phyloP scores from a whole-genome alignment of 441 rosid genomes.

The Omphalea diandra region DNA sequence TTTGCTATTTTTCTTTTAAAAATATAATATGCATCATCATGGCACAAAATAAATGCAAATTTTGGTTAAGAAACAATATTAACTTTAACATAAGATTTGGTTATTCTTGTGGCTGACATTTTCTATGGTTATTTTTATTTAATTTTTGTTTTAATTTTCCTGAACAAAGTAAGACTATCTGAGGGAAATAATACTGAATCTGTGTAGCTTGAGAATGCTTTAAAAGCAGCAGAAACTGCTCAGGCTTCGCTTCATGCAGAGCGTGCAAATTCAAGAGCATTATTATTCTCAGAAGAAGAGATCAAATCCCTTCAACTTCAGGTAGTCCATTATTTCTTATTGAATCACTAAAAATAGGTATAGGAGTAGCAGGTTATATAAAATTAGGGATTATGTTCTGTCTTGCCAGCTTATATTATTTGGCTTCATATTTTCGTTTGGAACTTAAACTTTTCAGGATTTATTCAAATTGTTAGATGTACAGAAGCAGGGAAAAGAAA shows the following conservation, averaged over 20 bases:
- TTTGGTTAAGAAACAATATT: no score
- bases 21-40: no score
- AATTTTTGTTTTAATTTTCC: background rate
- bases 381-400: background rate
- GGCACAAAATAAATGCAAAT: no score
- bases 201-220: constrained; percentile 83
- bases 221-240: constrained; percentile 75
- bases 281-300: constrained; percentile 83
- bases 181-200: background rate
- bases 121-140: background rate
- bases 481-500: no score
- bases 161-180: background rate
- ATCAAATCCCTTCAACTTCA: constrained; percentile 84
- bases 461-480: no score
- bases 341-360: background rate
- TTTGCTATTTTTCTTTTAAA: no score
- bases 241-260: constrained; percentile 74
- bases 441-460: background rate
- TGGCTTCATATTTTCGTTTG: background rate
- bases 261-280: constrained; percentile 76
- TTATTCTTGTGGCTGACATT: background rate
- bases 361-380: background rate
- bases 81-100: background rate
- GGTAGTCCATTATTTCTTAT: constrained; percentile 43
- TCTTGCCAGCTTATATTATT: background rate